Percentiles rank a stretch among this genome's conserved stretches.
These are phyloP conservation scores for Plasmodium coatneyi DNA, from an alignment of 169 alveolate genomes.

Conservation along the genomic window DNA sequence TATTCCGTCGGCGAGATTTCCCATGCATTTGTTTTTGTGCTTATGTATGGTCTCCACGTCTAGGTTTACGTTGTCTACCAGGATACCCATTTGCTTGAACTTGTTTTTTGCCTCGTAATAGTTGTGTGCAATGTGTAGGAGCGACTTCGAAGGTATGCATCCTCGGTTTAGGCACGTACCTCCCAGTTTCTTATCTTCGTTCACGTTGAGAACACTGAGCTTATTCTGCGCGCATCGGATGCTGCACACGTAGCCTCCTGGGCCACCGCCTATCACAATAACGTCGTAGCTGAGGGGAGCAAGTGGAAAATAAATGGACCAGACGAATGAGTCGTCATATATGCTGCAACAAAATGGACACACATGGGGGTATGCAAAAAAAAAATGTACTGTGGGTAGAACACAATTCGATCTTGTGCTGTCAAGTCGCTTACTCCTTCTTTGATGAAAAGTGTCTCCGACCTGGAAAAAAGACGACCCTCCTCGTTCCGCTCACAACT, in stretches of 20 bases:
- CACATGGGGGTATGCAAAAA: neutral
- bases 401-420: neutral
- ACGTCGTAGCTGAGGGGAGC: slow-evolving; percentile 84
- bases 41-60: slow-evolving; percentile 89
- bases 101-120: slow-evolving; percentile 80
- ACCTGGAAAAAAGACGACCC: neutral
- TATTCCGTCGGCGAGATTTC: slow-evolving; percentile 92
- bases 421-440: slow-evolving; percentile 30
- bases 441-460: slow-evolving; percentile 60
- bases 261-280: slow-evolving; percentile 94
- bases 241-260: slow-evolving; percentile 97
- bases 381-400: neutral
- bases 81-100: slow-evolving; percentile 77
- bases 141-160: slow-evolving; percentile 97
- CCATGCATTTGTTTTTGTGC: slow-evolving; percentile 89
- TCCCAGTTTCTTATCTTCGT: slow-evolving; percentile 95
- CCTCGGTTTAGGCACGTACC: slow-evolving; percentile 99
- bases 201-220: slow-evolving; percentile 95
- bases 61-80: slow-evolving; percentile 76
- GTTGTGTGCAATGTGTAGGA: slow-evolving; percentile 94
- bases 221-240: slow-evolving; percentile 98
- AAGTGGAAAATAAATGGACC: neutral
- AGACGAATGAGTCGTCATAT: neutral
- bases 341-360: neutral
- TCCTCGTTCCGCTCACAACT: slow-evolving; percentile 12